Evolutionary conservation across 2,329 filamentous ascomycete genomes (phyloP).

Genomic region (Pseudogymnoascus sp.): DNA sequence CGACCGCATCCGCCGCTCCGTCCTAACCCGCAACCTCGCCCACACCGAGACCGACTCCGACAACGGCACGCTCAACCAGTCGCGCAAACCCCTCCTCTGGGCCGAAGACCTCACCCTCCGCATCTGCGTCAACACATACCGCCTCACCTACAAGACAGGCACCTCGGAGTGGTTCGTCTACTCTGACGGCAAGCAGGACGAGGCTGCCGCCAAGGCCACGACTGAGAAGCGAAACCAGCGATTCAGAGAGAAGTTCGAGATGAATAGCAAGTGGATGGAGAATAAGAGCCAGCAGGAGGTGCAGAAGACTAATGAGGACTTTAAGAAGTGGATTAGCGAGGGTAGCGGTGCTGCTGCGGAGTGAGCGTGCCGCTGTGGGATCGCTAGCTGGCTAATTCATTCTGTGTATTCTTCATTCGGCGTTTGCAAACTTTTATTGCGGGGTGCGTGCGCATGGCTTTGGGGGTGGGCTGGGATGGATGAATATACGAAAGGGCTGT

Average conservation of each 20-base stretch:
- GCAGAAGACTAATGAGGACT: constrained; percentile 38
- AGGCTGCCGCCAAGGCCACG: constrained; percentile 27
- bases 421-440: neutral
- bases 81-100: constrained; percentile 48
- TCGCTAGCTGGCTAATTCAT: neutral
- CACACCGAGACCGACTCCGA: constrained; percentile 59
- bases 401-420: neutral
- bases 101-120: constrained; percentile 63
- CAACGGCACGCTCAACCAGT: constrained; percentile 48
- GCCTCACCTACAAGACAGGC: constrained; percentile 67
- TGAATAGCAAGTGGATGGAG: constrained; percentile 42
- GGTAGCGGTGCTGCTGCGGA: constrained; percentile 11
- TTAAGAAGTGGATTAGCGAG: constrained; percentile 39
- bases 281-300: constrained; percentile 41
- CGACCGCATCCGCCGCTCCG: constrained; percentile 57
- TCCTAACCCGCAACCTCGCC: constrained; percentile 63
- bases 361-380: neutral
- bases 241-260: constrained; percentile 45
- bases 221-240: constrained; percentile 38
- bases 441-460: neutral
- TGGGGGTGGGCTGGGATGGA: neutral
- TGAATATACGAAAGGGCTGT: constrained; percentile 5
- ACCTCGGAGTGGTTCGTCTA: constrained; percentile 67
- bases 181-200: constrained; percentile 32
- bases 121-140: constrained; percentile 71